Conservation (phyloP, 2,329 filamentous ascomycete species). For the Colletotrichum siamense region DNA sequence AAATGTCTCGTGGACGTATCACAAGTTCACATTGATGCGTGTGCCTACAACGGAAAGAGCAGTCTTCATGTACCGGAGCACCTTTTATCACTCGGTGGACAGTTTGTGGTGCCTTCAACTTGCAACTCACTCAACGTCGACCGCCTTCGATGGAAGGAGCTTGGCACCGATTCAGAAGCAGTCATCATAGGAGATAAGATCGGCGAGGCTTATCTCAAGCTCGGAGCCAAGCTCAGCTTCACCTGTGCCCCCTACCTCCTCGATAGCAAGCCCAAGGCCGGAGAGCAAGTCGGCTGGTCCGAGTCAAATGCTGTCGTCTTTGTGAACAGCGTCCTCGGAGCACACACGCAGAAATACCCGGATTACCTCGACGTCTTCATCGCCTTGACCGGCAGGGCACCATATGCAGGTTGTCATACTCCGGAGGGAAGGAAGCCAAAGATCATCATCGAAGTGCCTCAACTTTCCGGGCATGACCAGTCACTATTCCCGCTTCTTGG, state of each 20-base stretch:
- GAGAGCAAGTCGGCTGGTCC: constrained; percentile 47
- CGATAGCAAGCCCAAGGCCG: constrained; percentile 28
- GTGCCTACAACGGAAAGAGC: constrained; percentile 46
- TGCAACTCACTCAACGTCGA: constrained; percentile 50
- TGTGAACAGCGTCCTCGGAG: constrained; percentile 50
- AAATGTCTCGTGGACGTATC: constrained; percentile 38
- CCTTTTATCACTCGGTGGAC: constrained; percentile 37
- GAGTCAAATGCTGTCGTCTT: constrained; percentile 52
- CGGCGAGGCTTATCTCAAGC: constrained; percentile 40
- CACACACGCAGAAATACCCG: constrained; percentile 49
- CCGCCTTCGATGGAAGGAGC: constrained; percentile 40
- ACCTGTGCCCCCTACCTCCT: constrained; percentile 51
- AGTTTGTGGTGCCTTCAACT: constrained; percentile 42
- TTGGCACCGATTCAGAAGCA: constrained; percentile 29
- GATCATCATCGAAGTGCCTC: constrained; percentile 39
- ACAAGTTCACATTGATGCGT: constrained; percentile 48
- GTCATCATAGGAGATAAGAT: constrained; percentile 36
- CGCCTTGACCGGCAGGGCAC: constrained; percentile 51
- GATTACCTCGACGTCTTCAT: constrained; percentile 49
- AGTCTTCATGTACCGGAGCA: constrained; percentile 40
- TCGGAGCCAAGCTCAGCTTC: constrained; percentile 46
- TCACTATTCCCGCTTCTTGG: constrained; percentile 43
- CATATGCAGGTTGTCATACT: constrained; percentile 48
- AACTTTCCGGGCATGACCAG: constrained; percentile 39
- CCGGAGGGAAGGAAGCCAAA: neutral